Evolutionary conservation across 2,329 filamentous ascomycete genomes (phyloP).

Genomic region (Apiospora kogelbergensis): DNA sequence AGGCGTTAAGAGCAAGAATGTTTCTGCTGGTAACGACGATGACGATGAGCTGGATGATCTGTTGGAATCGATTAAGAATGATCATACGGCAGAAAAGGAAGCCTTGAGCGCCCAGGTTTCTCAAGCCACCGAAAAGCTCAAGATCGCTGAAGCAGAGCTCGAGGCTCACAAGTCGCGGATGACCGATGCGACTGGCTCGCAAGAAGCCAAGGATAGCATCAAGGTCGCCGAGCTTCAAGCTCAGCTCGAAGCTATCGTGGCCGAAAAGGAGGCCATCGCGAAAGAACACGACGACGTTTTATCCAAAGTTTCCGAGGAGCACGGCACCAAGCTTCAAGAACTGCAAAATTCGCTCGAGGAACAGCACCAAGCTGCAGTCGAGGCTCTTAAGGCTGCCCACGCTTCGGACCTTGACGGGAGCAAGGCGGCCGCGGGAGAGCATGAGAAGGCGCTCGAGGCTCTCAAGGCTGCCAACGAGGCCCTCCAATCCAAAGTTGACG

Average conservation of each 20-base stretch:
- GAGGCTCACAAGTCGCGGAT: constrained; percentile 50
- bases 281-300: constrained; percentile 38
- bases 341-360: constrained; percentile 49
- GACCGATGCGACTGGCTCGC: constrained; percentile 46
- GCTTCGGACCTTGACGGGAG: constrained; percentile 49
- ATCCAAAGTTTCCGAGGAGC: constrained; percentile 44
- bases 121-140: constrained; percentile 51
- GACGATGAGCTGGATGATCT: constrained; percentile 38
- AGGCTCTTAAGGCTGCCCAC: constrained; percentile 54
- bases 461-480: constrained; percentile 52
- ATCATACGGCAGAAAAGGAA: constrained; percentile 34
- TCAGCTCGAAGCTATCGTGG: constrained; percentile 47
- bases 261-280: constrained; percentile 39
- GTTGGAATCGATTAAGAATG: constrained; percentile 1
- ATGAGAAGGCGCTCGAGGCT: constrained; percentile 50
- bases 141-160: constrained; percentile 50
- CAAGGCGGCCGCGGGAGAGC: constrained; percentile 42
- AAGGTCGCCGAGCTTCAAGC: constrained; percentile 50
- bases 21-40: constrained; percentile 42
- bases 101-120: constrained; percentile 47
- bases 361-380: constrained; percentile 50
- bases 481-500: constrained; percentile 56
- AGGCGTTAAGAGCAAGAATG: constrained; percentile 37
- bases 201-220: constrained; percentile 47
- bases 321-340: constrained; percentile 48